phyloP scores from a whole-genome alignment of 169 alveolate species.

The Eimeria tenella region DNA sequence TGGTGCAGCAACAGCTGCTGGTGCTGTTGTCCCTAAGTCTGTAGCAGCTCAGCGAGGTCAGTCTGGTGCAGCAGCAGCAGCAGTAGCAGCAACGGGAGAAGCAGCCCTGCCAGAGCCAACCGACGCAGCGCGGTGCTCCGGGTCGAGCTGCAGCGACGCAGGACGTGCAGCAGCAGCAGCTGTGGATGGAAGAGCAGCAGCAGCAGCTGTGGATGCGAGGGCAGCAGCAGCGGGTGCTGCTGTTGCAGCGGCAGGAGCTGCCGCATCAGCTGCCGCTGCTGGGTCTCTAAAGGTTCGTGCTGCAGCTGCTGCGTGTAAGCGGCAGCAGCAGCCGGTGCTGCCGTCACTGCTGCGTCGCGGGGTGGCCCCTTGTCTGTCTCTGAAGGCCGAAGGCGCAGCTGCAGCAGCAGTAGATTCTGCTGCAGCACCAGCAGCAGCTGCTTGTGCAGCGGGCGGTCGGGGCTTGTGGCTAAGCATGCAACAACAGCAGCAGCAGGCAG shows the following conservation, averaged over 20 bases:
- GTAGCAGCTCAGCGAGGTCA: neutral
- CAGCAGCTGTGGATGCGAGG: neutral
- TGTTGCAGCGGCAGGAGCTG: slow-evolving; percentile 56
- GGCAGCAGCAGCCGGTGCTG: slow-evolving; percentile 44
- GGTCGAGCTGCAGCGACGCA: neutral
- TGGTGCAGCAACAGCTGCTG: neutral
- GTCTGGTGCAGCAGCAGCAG: slow-evolving; percentile 10
- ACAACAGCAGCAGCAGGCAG: slow-evolving; percentile 67
- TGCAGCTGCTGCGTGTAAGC: slow-evolving; percentile 38
- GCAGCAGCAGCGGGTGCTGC: slow-evolving; percentile 56
- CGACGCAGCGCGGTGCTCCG: slow-evolving; percentile 3
- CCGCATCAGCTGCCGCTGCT: slow-evolving; percentile 38
- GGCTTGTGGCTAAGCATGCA: slow-evolving; percentile 61
- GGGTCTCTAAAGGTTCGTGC: slow-evolving; percentile 56
- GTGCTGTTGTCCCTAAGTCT: too few species aligned
- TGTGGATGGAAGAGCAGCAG: slow-evolving; percentile 13
- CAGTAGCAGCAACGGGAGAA: neutral
- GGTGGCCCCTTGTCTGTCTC: neutral
- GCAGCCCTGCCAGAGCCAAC: neutral
- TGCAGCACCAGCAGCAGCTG: slow-evolving; percentile 39
- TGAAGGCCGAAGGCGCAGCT: slow-evolving; percentile 7
- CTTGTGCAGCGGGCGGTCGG: slow-evolving; percentile 33
- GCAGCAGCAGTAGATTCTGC: slow-evolving; percentile 13
- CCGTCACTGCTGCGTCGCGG: slow-evolving; percentile 45
- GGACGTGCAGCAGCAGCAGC: slow-evolving; percentile 26